Percentiles rank a stretch among this genome's conserved stretches.
These are phyloP conservation scores for Linum tenue DNA, from an alignment of 345 rosid species.

Conservation along the genomic window DNA sequence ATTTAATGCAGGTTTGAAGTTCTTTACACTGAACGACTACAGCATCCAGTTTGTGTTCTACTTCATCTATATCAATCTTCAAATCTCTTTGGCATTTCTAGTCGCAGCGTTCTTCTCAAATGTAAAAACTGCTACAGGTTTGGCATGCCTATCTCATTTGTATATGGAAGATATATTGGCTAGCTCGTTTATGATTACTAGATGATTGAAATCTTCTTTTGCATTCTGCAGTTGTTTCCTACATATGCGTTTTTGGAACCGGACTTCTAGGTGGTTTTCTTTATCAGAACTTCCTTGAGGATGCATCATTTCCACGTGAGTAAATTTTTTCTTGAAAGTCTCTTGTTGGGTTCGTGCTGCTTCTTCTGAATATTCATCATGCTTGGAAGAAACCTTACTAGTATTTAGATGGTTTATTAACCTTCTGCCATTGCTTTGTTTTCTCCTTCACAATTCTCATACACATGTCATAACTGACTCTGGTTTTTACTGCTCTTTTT, in stretches of 20 bases:
- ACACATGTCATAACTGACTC: neutral
- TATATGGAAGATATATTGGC: neutral
- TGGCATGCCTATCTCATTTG: slow-evolving; percentile 11
- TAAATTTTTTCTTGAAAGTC: slow-evolving; percentile 5
- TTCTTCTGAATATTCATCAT: neutral
- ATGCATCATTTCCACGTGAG: slow-evolving; percentile 73
- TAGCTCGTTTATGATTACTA: slow-evolving; percentile 6
- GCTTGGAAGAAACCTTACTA: neutral
- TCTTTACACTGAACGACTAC: slow-evolving; percentile 66
- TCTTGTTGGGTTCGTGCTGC: neutral
- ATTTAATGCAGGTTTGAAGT: slow-evolving; percentile 59
- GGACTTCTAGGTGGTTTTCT: slow-evolving; percentile 77
- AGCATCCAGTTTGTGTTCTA: slow-evolving; percentile 58
- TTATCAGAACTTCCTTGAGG: slow-evolving; percentile 53
- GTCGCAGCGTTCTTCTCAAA: slow-evolving; percentile 56
- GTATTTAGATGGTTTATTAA: neutral
- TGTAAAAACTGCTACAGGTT: slow-evolving; percentile 87
- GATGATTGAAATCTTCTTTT: slow-evolving; percentile 13
- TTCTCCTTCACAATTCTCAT: neutral
- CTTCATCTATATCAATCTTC: slow-evolving; percentile 69
- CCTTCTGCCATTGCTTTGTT: neutral
- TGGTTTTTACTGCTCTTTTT: neutral
- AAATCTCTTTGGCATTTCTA: slow-evolving; percentile 70
- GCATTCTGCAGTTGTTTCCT: slow-evolving; percentile 48
- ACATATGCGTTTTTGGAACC: slow-evolving; percentile 63